phyloP scores from a whole-genome alignment of 257 asterid species.

The Fraxinus quadrangulata region DNA sequence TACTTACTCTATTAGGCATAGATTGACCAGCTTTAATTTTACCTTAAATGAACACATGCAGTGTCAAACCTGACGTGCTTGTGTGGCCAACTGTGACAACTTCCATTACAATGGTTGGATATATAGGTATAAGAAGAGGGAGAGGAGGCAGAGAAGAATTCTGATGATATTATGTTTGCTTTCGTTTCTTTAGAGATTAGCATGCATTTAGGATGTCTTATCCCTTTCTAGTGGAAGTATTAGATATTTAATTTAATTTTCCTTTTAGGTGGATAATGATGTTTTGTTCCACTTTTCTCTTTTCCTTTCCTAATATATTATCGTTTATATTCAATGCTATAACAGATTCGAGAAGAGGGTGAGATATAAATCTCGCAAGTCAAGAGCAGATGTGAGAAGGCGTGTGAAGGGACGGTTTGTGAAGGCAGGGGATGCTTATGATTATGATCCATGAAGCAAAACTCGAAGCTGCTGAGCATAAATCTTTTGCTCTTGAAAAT shows the following conservation, averaged over 20 bases:
- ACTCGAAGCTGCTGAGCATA: conserved; percentile 67
- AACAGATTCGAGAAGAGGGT: conserved; percentile 88
- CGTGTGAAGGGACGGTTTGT: conserved; percentile 97
- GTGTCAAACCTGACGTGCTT: too few relatives aligned
- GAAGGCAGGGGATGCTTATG: conserved; percentile 92
- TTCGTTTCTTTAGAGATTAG: not conserved
- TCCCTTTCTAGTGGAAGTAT: not conserved
- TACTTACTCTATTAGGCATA: too few relatives aligned
- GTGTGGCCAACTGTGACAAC: too few relatives aligned
- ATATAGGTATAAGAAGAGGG: not conserved
- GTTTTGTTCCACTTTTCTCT: not conserved
- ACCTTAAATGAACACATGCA: too few relatives aligned
- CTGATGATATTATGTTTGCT: not conserved
- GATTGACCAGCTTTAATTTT: too few relatives aligned
- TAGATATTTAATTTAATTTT: not conserved
- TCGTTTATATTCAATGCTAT: conserved; percentile 11
- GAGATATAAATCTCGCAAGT: conserved; percentile 90
- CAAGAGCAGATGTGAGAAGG: conserved; percentile 90
- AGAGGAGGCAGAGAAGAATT: not conserved
- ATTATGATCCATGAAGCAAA: conserved; percentile 77
- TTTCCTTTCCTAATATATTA: not conserved
- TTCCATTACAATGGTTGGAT: not conserved
- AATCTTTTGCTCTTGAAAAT: not conserved
- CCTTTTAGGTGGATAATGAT: not conserved
- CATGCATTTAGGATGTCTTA: not conserved